Base-by-base conservation (phyloP, 1,284 basidiomycete species). In the Marasmius sp. region DNA sequence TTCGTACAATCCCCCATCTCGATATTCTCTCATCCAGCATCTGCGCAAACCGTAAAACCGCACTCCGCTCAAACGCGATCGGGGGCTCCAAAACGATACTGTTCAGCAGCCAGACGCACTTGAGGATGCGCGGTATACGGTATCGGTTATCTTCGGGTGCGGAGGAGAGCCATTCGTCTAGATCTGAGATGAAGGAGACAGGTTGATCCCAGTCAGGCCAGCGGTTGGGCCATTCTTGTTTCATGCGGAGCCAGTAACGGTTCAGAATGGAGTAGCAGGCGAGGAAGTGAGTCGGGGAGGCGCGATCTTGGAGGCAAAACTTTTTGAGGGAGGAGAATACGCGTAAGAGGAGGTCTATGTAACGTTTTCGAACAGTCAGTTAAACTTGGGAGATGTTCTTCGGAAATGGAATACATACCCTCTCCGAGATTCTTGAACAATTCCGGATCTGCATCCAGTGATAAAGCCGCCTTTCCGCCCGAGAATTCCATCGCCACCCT, bases 261-360 rank as follows among this genome's bases (percentile, higher is more conserved):
- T 54, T 54, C 12, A 54, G 52, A n/a, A 54, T 54, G 34, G 52
- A 54, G 34, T 54, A 54, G 20, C 52, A 54, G 14, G 52, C 52
- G 36, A 54, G 52, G 52, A 54, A 54, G 38, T 54, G 52, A 18
- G 52, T 54, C 1, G 52, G 33, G 20, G 52, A 37, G 16, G 37
- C 37, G 16, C 36, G 52, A 18, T 54, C 52, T 11, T 10, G 38
- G 20, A 37, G 52, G 16, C 34, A 54, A 18, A 54, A 37, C 12
- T 10, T 11, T n/a, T 38, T 38, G 36, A 54, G 52, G 18, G 52
- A 18, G 12, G 52, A 34, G 20, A 54, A 54, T 6, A 54, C 52
- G 18, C 38, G 52, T 8, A 54, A 36, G 11, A 54, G 36, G 11
- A 54, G 52, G 36, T 54, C 52, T 54, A 16, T 34, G 10, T 12